Conservation (phyloP, 345 rosid genomes). For the Trapa bicornis region DNA sequence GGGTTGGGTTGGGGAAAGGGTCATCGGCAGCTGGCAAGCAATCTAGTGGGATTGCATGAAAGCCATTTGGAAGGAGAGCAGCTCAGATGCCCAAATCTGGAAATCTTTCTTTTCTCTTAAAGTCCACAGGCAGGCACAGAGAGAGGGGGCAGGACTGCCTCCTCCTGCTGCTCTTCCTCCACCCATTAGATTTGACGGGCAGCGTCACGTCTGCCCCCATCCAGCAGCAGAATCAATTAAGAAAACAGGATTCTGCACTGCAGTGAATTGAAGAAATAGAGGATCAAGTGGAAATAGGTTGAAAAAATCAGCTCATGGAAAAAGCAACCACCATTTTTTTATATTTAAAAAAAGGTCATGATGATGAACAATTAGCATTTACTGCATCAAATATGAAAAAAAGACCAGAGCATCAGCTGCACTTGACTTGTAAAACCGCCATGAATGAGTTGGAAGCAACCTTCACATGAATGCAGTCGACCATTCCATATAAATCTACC, state of each 20-base stretch:
- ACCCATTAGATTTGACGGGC: conserved; percentile 3
- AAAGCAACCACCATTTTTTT: not conserved
- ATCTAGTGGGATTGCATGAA: conserved; percentile 3
- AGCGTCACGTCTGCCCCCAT: not conserved
- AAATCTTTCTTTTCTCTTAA: not conserved
- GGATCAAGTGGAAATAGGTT: not conserved
- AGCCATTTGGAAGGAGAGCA: not conserved
- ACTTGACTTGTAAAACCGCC: no score
- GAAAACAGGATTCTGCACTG: not conserved
- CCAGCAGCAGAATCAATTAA: not conserved
- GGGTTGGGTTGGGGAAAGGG: not conserved
- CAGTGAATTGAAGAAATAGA: not conserved
- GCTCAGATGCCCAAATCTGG: not conserved
- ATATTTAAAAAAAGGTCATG: not conserved
- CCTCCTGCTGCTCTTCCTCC: not conserved
- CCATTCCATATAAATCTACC: no score
- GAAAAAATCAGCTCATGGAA: not conserved
- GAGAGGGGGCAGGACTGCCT: not conserved
- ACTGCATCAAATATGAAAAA: not conserved
- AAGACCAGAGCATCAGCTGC: no score
- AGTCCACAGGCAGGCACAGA: not conserved
- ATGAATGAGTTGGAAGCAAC: no score
- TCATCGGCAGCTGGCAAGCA: not conserved
- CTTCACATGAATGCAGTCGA: no score
- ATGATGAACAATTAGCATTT: not conserved